Percentiles rank a stretch among this genome's conserved stretches.
These are phyloP conservation scores for Apiosordaria backusii DNA, from an alignment of 495 filamentous ascomycete genomes.

Conservation along the genomic window DNA sequence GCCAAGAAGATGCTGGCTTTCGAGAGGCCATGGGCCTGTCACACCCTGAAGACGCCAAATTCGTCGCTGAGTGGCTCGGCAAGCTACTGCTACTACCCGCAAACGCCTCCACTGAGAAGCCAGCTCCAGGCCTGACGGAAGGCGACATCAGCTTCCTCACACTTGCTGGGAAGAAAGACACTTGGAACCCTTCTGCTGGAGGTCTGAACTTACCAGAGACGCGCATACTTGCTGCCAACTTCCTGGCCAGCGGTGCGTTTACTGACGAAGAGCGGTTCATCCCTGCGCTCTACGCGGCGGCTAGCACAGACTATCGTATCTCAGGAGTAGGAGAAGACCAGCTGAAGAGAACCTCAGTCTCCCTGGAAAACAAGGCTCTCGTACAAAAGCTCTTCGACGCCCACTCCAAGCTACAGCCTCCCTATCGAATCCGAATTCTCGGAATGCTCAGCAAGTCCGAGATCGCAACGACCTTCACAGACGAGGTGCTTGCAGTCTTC, in stretches of 20 bases:
- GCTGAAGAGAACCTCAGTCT: slow-evolving; percentile 67
- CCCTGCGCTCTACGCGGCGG: slow-evolving; percentile 76
- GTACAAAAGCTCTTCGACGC: slow-evolving; percentile 63
- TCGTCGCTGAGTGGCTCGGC: slow-evolving; percentile 71
- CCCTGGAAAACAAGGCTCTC: slow-evolving; percentile 65
- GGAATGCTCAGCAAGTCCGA: slow-evolving; percentile 73
- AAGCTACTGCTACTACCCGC: slow-evolving; percentile 72
- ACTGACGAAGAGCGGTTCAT: slow-evolving; percentile 73
- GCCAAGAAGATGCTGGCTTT: slow-evolving; percentile 68
- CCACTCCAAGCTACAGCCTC: slow-evolving; percentile 66
- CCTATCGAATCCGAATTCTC: slow-evolving; percentile 74
- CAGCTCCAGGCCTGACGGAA: slow-evolving; percentile 65
- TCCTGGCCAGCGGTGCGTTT: slow-evolving; percentile 83
- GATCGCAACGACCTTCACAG: slow-evolving; percentile 56
- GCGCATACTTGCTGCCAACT: slow-evolving; percentile 64
- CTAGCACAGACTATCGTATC: slow-evolving; percentile 76
- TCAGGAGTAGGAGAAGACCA: slow-evolving; percentile 79
- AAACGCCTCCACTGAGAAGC: slow-evolving; percentile 29
- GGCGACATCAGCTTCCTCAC: slow-evolving; percentile 74
- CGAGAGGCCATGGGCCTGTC: slow-evolving; percentile 64
- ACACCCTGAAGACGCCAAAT: slow-evolving; percentile 60
- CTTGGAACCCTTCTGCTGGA: slow-evolving; percentile 61
- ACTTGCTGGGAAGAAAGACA: slow-evolving; percentile 58
- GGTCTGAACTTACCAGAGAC: slow-evolving; percentile 64
- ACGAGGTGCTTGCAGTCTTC: slow-evolving; percentile 49